These are phyloP conservation scores for Monilinia polystroma DNA, from an alignment of 2,329 filamentous ascomycete species.

Conservation along the genomic window DNA sequence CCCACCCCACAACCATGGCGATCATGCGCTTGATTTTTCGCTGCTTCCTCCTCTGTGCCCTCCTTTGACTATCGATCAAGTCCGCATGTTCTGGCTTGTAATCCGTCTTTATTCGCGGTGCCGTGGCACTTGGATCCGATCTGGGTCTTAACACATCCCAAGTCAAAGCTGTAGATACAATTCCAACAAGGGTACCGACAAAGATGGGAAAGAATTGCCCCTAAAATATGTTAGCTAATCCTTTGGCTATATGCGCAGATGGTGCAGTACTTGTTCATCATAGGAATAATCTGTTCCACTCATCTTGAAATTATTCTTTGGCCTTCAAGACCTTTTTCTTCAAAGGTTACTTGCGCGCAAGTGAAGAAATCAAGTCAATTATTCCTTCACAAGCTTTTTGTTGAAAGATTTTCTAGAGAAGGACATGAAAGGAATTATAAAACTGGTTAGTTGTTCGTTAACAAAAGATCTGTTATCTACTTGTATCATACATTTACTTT, in stretches of 20 bases:
- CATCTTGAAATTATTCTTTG: constrained; percentile 36
- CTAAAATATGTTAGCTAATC: constrained; percentile 44
- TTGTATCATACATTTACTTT: constrained; percentile 12
- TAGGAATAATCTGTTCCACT: constrained; percentile 82
- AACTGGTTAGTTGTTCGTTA: not conserved
- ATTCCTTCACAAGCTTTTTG: not conserved
- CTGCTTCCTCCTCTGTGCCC: constrained; percentile 86
- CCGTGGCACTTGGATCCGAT: constrained; percentile 74
- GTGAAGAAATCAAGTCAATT: not conserved
- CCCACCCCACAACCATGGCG: constrained; percentile 74
- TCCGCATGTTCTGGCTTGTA: constrained; percentile 82
- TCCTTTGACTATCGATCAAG: constrained; percentile 77
- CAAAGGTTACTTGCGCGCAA: constrained; percentile 32
- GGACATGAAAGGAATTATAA: constrained; percentile 16
- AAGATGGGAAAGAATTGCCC: constrained; percentile 99
- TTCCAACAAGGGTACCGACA: constrained; percentile 82
- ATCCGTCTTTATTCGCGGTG: constrained; percentile 76
- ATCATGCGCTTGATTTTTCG: constrained; percentile 81
- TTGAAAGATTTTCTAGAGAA: not conserved
- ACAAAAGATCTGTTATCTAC: constrained; percentile 9
- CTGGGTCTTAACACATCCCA: constrained; percentile 81
- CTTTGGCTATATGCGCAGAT: not conserved
- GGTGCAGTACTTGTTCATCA: constrained; percentile 72
- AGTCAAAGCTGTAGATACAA: constrained; percentile 87
- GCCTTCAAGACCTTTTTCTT: constrained; percentile 31